These are phyloP conservation scores for Pestalotiopsis sp. DNA, from an alignment of 2,329 filamentous ascomycete species.

Conservation along the genomic window DNA sequence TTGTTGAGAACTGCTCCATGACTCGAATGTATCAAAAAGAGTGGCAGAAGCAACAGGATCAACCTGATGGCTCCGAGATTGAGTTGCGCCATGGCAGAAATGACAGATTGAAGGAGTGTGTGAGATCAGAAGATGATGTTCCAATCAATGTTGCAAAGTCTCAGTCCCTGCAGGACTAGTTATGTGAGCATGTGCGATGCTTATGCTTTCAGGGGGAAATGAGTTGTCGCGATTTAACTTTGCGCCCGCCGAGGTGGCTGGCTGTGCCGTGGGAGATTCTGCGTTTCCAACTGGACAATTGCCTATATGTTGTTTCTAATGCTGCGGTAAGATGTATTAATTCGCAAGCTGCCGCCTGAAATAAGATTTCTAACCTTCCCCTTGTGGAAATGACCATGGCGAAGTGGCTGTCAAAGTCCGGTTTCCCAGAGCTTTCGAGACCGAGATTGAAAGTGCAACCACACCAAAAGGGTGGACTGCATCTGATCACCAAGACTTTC, in stretches of 20 bases:
- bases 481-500: no score
- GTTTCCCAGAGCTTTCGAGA: neutral
- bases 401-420: neutral
- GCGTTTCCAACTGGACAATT: neutral
- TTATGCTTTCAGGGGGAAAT: slow-evolving; percentile 5
- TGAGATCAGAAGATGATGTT: neutral
- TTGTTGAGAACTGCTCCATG: neutral
- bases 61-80: neutral
- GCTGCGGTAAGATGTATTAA: neutral
- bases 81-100: neutral
- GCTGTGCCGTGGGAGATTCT: neutral
- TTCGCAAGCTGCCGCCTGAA: neutral
- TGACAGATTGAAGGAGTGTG: neutral
- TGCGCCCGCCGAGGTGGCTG: neutral
- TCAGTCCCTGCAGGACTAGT: neutral
- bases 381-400: neutral
- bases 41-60: neutral
- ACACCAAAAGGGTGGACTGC: neutral
- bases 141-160: neutral
- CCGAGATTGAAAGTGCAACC: neutral
- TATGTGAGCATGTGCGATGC: neutral
- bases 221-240: neutral
- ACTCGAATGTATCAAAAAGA: slow-evolving; percentile 1
- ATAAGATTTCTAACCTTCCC: neutral
- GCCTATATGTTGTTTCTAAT: neutral